Evolutionary conservation across 768 basidiomycete genomes (phyloP).

Genomic region (Cyathus striatus): DNA sequence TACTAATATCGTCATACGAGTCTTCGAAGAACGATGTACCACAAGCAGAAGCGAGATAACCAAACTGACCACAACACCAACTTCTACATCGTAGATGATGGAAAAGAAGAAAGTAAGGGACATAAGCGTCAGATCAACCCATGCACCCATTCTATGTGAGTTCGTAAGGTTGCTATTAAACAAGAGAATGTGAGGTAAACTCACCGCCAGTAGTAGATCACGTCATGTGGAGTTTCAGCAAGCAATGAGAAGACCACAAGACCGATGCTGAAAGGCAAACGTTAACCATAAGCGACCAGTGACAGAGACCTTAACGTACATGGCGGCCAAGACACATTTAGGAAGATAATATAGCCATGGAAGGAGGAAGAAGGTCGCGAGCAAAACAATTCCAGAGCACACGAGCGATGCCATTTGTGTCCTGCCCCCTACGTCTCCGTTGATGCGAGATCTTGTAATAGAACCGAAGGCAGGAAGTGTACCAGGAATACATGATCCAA

Average conservation of each 20-base stretch:
- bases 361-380: conserved; percentile 87
- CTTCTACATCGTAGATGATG: conserved; percentile 87
- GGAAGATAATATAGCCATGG: conserved; percentile 85
- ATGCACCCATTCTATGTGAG: conserved; percentile 72
- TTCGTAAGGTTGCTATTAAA: background rate
- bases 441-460: conserved; percentile 88
- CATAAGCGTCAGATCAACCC: conserved; percentile 87
- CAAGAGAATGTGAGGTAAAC: conserved; percentile 11
- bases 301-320: too few relatives aligned
- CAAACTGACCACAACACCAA: conserved; percentile 86
- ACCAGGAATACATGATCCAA: conserved; percentile 77
- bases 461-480: conserved; percentile 91
- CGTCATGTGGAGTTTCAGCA: conserved; percentile 82
- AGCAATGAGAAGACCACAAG: conserved; percentile 83
- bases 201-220: conserved; percentile 80
- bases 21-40: conserved; percentile 82
- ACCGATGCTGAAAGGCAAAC: conserved; percentile 50
- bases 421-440: conserved; percentile 82
- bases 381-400: conserved; percentile 66
- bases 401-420: conserved; percentile 88
- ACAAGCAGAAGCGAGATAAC: conserved; percentile 86
- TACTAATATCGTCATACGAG: conserved; percentile 88
- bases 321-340: conserved; percentile 82
- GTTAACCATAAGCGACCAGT: conserved; percentile 1
- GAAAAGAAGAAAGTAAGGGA: conserved; percentile 82